Evolutionary conservation across 805 yeast species (phyloP).

Genomic region (Schizosaccharomyces osmophilus): DNA sequence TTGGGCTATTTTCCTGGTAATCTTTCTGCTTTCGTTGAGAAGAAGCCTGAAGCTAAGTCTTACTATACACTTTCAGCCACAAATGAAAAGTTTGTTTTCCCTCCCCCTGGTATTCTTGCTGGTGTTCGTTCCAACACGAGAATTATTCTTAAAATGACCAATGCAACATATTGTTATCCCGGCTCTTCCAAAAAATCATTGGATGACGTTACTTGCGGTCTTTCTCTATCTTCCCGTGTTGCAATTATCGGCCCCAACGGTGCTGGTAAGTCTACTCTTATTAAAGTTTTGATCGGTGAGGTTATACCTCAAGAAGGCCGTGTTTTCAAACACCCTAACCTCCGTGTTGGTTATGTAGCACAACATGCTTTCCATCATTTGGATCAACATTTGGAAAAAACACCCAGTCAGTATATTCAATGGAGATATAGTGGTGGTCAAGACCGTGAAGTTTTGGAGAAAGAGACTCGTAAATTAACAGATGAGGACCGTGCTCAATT

Average conservation of each 20-base stretch:
- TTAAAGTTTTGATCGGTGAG: constrained; percentile 82
- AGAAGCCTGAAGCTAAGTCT: constrained; percentile 86
- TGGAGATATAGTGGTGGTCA: constrained; percentile 97
- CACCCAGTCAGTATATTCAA: constrained; percentile 91
- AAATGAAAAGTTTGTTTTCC: constrained; percentile 89
- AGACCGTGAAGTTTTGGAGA: constrained; percentile 84
- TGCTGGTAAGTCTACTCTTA: constrained; percentile 93
- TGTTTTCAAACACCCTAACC: constrained; percentile 92
- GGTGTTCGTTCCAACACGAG: constrained; percentile 90
- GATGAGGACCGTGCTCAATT: constrained; percentile 55
- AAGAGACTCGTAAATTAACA: constrained; percentile 73
- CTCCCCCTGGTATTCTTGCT: constrained; percentile 91
- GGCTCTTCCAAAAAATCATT: constrained; percentile 71
- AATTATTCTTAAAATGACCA: constrained; percentile 68
- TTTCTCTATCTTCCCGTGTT: constrained; percentile 85
- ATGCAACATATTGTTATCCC: constrained; percentile 75
- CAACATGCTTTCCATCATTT: constrained; percentile 97
- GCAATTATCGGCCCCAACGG: constrained; percentile 95
- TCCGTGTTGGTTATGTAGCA: constrained; percentile 95
- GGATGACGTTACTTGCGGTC: constrained; percentile 58
- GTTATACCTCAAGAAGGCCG: constrained; percentile 63
- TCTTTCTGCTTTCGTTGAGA: constrained; percentile 71
- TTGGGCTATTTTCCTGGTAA: constrained; percentile 91
- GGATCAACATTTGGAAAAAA: constrained; percentile 88
- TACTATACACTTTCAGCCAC: constrained; percentile 85